Conservation (phyloP, 2,329 filamentous ascomycete species). For the Myotisia sp. region DNA sequence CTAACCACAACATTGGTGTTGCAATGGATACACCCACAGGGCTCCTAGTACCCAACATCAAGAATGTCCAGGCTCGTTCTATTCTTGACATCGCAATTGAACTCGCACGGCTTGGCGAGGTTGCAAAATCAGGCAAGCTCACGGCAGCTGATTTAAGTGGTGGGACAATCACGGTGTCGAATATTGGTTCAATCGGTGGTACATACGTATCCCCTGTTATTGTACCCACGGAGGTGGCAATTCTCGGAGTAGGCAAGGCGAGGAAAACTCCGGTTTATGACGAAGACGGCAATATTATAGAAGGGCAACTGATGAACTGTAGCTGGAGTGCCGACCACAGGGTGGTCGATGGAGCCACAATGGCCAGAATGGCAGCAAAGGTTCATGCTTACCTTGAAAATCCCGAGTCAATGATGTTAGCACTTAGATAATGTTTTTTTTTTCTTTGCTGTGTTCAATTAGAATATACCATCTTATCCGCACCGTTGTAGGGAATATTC, state of each 20-base stretch:
- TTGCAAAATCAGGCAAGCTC: constrained; percentile 63
- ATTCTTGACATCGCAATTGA: constrained; percentile 67
- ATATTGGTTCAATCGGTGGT: constrained; percentile 89
- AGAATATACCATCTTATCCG: neutral
- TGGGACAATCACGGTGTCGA: constrained; percentile 89
- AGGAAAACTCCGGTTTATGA: constrained; percentile 68
- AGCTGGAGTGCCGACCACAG: constrained; percentile 96
- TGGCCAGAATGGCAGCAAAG: constrained; percentile 76
- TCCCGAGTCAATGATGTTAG: constrained; percentile 74
- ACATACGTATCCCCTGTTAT: constrained; percentile 86
- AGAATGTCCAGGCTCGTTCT: constrained; percentile 62
- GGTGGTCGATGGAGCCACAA: constrained; percentile 85
- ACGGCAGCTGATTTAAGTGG: constrained; percentile 60
- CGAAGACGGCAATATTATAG: constrained; percentile 44
- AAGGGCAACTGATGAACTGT: constrained; percentile 71
- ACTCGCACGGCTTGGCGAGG: constrained; percentile 55
- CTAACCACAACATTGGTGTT: constrained; percentile 85
- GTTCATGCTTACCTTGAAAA: constrained; percentile 68
- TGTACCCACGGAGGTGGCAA: constrained; percentile 79
- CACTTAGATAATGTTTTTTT: constrained; percentile 47
- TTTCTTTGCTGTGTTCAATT: neutral
- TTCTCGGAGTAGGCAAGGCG: constrained; percentile 74
- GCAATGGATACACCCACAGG: constrained; percentile 88
- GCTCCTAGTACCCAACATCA: constrained; percentile 81
- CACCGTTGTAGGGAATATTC: too few species aligned